Base-by-base conservation (phyloP, 208 protist genomes). In the Balamuthia mandrillaris region DNA sequence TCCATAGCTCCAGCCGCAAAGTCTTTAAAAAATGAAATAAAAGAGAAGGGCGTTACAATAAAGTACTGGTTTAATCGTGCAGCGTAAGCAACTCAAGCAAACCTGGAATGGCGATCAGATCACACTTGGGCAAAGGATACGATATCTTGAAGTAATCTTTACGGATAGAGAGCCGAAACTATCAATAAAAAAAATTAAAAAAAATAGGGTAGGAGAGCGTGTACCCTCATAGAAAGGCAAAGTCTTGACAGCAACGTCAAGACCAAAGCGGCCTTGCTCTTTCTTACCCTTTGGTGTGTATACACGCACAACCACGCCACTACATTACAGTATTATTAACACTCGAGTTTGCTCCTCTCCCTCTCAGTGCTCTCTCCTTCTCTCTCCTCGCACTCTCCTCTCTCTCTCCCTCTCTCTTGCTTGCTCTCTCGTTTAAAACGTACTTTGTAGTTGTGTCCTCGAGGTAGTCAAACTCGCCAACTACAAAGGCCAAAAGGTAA, bases 1-100 rank as follows among this genome's bases (percentile, higher is more conserved):
- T 99, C 97, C 97, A 99, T 99, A 29, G 97, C 98, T 31, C 97
- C 98, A 18, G 77, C 47, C 3, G 87, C 24, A 42, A 91, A 91
- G 58, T 84, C n/a, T n/a, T n/a, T n/a, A n/a, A n/a, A n/a, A n/a
- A 39, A 16, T 45, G 63, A 33, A 65, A n/a, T n/a, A n/a, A n/a
- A n/a, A n/a, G n/a, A n/a, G n/a, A n/a, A n/a, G 21, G 24, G 27
- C 27, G 9, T 7, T 86, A 37, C 12, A 83, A 12, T 7, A 93
- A 65, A 9, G 91, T 12, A 29, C 29, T n/a, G 18, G 21, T 21
- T 21, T 56, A 91, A 89, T 35, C 98, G 58, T 97, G n/a, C n/a
- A n/a, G n/a, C n/a, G n/a, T n/a, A n/a, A n/a, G n/a, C n/a, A n/a
- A n/a, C n/a, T n/a, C n/a, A n/a, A n/a, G n/a, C n/a, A n/a, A n/a